phyloP scores from a whole-genome alignment of 768 basidiomycete species.

The Sutorius australiensis region DNA sequence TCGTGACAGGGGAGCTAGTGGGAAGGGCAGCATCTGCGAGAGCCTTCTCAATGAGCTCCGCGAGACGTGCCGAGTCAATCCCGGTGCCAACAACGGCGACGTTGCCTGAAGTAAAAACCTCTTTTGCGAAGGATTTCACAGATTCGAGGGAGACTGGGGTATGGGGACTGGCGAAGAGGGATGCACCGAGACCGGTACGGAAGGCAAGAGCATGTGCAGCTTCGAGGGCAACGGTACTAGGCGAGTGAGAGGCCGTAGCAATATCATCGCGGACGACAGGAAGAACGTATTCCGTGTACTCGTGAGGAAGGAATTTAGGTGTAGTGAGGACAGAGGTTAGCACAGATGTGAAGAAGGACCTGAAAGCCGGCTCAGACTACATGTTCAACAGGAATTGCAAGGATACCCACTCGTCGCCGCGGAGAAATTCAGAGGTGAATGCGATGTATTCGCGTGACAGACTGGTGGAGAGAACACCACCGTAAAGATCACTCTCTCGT shows the following conservation, averaged over 20 bases:
- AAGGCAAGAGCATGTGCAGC: slow-evolving; percentile 88
- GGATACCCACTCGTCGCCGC: slow-evolving; percentile 87
- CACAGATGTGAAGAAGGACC: slow-evolving; percentile 85
- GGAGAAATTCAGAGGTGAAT: slow-evolving; percentile 91
- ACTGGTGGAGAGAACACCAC: slow-evolving; percentile 83
- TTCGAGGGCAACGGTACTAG: slow-evolving; percentile 74
- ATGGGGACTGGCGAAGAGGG: slow-evolving; percentile 80
- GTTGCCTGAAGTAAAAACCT: slow-evolving; percentile 74
- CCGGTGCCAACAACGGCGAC: slow-evolving; percentile 86
- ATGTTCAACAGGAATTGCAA: not conserved
- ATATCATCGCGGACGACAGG: slow-evolving; percentile 72
- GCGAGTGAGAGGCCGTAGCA: slow-evolving; percentile 52
- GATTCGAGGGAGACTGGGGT: slow-evolving; percentile 59
- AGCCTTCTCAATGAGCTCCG: slow-evolving; percentile 67
- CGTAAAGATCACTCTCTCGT: slow-evolving; percentile 90
- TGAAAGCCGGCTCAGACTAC: slow-evolving; percentile 28
- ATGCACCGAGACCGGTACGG: slow-evolving; percentile 89
- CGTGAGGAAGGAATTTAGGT: slow-evolving; percentile 75
- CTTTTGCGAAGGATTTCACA: slow-evolving; percentile 68
- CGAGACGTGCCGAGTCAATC: slow-evolving; percentile 67
- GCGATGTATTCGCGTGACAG: slow-evolving; percentile 88
- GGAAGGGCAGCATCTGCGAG: slow-evolving; percentile 41
- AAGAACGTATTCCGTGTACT: slow-evolving; percentile 70
- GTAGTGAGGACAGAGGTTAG: slow-evolving; percentile 82
- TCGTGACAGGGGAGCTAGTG: slow-evolving; percentile 33